These are phyloP conservation scores for Bertia moriformis DNA, from an alignment of 2,329 filamentous ascomycete species.

Conservation along the genomic window DNA sequence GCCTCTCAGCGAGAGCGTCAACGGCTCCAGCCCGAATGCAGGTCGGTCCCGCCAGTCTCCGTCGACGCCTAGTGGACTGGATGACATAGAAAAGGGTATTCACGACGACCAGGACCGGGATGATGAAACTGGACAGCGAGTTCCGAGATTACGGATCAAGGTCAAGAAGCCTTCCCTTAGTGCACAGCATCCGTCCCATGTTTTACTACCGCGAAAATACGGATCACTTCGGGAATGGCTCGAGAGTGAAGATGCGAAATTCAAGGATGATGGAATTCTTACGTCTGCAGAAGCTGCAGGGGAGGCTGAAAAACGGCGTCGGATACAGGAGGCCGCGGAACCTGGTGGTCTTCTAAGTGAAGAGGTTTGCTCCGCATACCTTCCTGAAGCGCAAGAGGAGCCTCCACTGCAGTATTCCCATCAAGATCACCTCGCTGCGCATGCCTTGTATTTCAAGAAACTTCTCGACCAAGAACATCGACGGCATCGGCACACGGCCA, in stretches of 20 bases:
- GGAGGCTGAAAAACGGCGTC: slow-evolving; percentile 57
- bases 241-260: slow-evolving; percentile 40
- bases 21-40: not conserved
- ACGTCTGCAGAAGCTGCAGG: slow-evolving; percentile 46
- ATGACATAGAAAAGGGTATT: not conserved
- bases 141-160: slow-evolving; percentile 18
- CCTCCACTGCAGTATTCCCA: slow-evolving; percentile 74
- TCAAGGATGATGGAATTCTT: slow-evolving; percentile 39
- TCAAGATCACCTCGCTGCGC: slow-evolving; percentile 68
- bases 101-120: not conserved
- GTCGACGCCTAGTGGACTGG: not conserved
- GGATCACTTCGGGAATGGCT: slow-evolving; percentile 34
- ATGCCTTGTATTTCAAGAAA: slow-evolving; percentile 66
- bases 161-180: slow-evolving; percentile 43
- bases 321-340: slow-evolving; percentile 59
- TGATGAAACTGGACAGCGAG: not conserved
- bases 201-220: slow-evolving; percentile 42
- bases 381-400: slow-evolving; percentile 53
- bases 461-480: slow-evolving; percentile 68
- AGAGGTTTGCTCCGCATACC: slow-evolving; percentile 56
- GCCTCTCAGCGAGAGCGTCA: no score
- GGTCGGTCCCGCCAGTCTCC: not conserved
- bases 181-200: slow-evolving; percentile 31
- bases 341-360: slow-evolving; percentile 62
- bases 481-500: slow-evolving; percentile 63